phyloP scores from a whole-genome alignment of 2,329 filamentous ascomycete genomes.

The Apiospora saccharicola region DNA sequence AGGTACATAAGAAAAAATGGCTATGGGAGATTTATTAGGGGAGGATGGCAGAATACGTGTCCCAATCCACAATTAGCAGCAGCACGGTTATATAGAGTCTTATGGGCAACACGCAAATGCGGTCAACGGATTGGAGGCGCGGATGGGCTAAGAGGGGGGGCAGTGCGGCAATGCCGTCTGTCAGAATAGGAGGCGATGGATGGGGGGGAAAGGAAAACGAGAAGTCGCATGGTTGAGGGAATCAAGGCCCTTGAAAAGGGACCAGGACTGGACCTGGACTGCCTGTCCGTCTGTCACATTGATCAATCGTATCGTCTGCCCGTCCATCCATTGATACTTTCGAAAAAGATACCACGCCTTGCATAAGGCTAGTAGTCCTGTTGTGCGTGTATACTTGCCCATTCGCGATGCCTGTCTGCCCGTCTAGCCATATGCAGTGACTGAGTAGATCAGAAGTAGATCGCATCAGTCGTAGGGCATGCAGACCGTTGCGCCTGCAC shows the following conservation, averaged over 20 bases:
- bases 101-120: slow-evolving; percentile 14
- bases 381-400: slow-evolving; percentile 6
- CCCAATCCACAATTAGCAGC: slow-evolving; percentile 16
- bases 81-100: slow-evolving; percentile 7
- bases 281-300: background rate
- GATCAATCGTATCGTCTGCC: slow-evolving; percentile 8
- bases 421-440: slow-evolving; percentile 17
- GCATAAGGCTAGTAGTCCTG: background rate
- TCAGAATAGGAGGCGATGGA: background rate
- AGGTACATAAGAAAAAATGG: background rate
- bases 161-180: background rate
- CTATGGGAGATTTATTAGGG: slow-evolving; percentile 7
- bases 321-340: background rate
- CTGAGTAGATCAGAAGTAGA: slow-evolving; percentile 10
- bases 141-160: background rate
- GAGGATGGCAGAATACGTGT: slow-evolving; percentile 16
- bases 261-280: background rate
- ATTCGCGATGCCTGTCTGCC: background rate
- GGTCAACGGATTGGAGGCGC: slow-evolving; percentile 4
- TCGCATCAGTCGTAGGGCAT: background rate
- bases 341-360: background rate
- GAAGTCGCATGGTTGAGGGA: background rate
- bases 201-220: background rate
- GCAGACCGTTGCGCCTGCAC: slow-evolving; percentile 20
- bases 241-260: background rate